Percentiles rank a stretch among this genome's conserved stretches.
These are phyloP conservation scores for Arabidopsis thaliana DNA, from an alignment of 345 rosid species.

Conservation along the genomic window DNA sequence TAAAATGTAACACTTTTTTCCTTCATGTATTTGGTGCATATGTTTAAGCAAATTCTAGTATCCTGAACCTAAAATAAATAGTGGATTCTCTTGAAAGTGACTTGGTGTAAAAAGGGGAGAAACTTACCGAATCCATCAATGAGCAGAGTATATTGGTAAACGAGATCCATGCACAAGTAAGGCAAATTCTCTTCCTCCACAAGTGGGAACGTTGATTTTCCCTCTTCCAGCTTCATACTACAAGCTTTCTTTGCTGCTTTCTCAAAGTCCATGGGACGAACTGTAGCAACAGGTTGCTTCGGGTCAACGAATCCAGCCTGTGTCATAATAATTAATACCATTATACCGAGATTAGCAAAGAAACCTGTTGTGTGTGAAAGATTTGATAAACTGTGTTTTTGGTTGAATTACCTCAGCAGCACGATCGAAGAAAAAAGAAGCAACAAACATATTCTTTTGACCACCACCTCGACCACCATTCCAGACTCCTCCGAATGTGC, in stretches of 20 bases:
- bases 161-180: conserved; percentile 93
- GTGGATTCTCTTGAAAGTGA: not conserved
- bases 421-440: conserved; percentile 95
- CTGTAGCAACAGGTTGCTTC: conserved; percentile 71
- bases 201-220: conserved; percentile 54
- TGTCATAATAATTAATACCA: not conserved
- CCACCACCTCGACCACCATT: conserved; percentile 99
- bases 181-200: conserved; percentile 67
- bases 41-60: no score
- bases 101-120: not conserved
- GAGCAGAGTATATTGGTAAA: conserved; percentile 81
- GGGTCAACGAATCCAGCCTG: conserved; percentile 84
- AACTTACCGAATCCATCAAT: conserved; percentile 86
- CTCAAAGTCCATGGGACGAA: conserved; percentile 74
- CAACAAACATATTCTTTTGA: conserved; percentile 86
- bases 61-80: not conserved
- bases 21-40: not conserved
- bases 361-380: not conserved
- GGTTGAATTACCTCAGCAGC: conserved; percentile 88
- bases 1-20: not conserved
- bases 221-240: conserved; percentile 68
- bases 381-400: not conserved
- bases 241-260: conserved; percentile 90
- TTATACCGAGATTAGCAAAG: not conserved
- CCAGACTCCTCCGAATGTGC: conserved; percentile 97